Conservation (phyloP, 1,284 basidiomycete genomes). For the Heterobasidion irregulare region DNA sequence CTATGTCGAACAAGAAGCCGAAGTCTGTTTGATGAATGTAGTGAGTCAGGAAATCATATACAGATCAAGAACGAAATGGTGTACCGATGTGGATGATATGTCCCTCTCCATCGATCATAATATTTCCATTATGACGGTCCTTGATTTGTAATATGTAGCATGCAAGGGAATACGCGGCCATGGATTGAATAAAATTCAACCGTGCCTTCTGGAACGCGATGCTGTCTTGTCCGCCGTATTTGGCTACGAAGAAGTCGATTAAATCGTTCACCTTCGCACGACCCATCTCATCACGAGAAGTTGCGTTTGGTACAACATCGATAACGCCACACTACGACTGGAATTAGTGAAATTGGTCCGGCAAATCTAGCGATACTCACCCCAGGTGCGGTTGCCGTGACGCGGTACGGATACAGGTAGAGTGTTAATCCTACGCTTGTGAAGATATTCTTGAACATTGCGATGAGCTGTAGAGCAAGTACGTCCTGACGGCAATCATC, state of each 20-base stretch:
- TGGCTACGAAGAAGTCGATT: constrained; percentile 89
- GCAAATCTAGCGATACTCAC: constrained; percentile 37
- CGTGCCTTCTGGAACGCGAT: constrained; percentile 90
- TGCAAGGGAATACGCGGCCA: constrained; percentile 99
- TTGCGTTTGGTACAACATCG: constrained; percentile 97
- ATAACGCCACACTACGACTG: constrained; percentile 85
- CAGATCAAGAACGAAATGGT: constrained; percentile 17
- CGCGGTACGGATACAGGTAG: constrained; percentile 94
- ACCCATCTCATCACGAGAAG: constrained; percentile 99
- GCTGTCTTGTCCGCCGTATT: constrained; percentile 87
- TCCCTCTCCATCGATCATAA: constrained; percentile 97
- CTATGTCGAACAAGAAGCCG: constrained; percentile 98
- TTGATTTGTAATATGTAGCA: constrained; percentile 98
- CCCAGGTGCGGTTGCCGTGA: constrained; percentile 94
- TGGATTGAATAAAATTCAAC: constrained; percentile 95
- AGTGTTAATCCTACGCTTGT: constrained; percentile 81
- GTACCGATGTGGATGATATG: constrained; percentile 92
- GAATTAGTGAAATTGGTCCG: constrained; percentile 3
- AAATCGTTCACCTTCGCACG: constrained; percentile 97
- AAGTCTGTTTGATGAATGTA: constrained; percentile 58
- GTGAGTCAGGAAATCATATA: background rate
- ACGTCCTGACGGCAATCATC: constrained; percentile 99
- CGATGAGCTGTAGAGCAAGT: constrained; percentile 93
- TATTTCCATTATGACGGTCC: constrained; percentile 97
- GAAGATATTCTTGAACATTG: constrained; percentile 99